A percentile compares a stretch with the other conserved stretches of the same genome.
Evolutionary conservation across 2,329 filamentous ascomycete genomes (phyloP).

Genomic region (Helminthosporium solani): DNA sequence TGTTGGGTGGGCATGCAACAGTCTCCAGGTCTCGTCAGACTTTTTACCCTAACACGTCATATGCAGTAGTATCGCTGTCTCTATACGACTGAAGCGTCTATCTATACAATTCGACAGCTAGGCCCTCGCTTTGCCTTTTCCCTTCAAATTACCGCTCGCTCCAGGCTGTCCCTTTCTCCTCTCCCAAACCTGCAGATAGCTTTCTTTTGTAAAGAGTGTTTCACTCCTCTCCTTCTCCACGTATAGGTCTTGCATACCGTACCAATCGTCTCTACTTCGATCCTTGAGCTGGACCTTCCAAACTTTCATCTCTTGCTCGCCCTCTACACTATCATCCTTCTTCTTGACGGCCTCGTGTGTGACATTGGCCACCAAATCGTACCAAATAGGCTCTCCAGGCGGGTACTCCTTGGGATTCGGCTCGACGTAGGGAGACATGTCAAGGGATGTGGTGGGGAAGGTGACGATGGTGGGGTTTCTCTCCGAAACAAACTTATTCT

Average conservation of each 20-base stretch:
- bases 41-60: too few relatives aligned
- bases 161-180: slow-evolving; percentile 58
- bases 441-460: slow-evolving; percentile 81
- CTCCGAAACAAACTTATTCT: slow-evolving; percentile 95
- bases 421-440: slow-evolving; percentile 89
- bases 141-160: slow-evolving; percentile 10
- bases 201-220: slow-evolving; percentile 87
- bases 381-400: slow-evolving; percentile 81
- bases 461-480: slow-evolving; percentile 98
- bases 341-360: slow-evolving; percentile 79
- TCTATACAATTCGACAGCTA: background rate
- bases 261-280: slow-evolving; percentile 80
- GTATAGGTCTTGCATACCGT: slow-evolving; percentile 89
- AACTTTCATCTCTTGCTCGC: slow-evolving; percentile 86
- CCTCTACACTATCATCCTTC: slow-evolving; percentile 79
- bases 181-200: slow-evolving; percentile 97
- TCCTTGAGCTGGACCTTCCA: slow-evolving; percentile 93
- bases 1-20: too few relatives aligned
- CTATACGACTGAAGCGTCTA: background rate
- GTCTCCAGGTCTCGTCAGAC: too few relatives aligned
- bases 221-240: slow-evolving; percentile 88
- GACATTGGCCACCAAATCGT: slow-evolving; percentile 94
- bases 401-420: slow-evolving; percentile 72
- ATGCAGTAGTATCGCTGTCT: background rate
- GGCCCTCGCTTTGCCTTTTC: slow-evolving; percentile 16